phyloP scores from a whole-genome alignment of 1,284 basidiomycete species.

The Pseudozyma pruni region DNA sequence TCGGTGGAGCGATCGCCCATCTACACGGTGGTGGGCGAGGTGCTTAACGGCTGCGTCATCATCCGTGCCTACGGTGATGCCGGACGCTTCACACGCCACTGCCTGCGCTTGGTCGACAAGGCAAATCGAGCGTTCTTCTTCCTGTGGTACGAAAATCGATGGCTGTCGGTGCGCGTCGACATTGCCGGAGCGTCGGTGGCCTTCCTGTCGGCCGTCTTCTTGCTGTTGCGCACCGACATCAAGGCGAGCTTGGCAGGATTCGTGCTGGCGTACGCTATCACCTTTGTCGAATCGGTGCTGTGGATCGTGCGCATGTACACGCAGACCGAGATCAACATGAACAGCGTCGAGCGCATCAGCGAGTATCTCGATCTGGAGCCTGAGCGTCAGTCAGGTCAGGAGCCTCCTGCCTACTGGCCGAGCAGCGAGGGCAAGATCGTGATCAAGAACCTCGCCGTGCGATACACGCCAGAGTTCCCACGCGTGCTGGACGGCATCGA shows the following conservation, averaged over 20 bases:
- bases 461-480: constrained; percentile 66
- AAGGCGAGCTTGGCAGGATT: constrained; percentile 66
- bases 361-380: constrained; percentile 63
- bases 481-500: constrained; percentile 61
- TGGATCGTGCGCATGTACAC: constrained; percentile 66
- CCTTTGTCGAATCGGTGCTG: constrained; percentile 75
- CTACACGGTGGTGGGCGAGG: constrained; percentile 71
- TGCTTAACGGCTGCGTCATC: constrained; percentile 81
- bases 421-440: constrained; percentile 60
- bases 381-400: constrained; percentile 53
- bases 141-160: constrained; percentile 73
- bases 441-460: constrained; percentile 63
- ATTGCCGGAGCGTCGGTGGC: constrained; percentile 62
- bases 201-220: constrained; percentile 67
- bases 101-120: constrained; percentile 69
- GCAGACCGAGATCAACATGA: constrained; percentile 68
- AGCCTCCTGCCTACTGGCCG: constrained; percentile 68
- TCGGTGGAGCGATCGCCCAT: constrained; percentile 66
- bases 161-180: constrained; percentile 67
- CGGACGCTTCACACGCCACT: constrained; percentile 75
- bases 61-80: constrained; percentile 89
- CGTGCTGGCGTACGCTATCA: constrained; percentile 62
- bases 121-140: constrained; percentile 68
- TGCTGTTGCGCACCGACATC: constrained; percentile 71
- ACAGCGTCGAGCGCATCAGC: constrained; percentile 66